These are phyloP conservation scores for Chaetomium sp. DNA, from an alignment of 2,329 filamentous ascomycete genomes.

Conservation along the genomic window DNA sequence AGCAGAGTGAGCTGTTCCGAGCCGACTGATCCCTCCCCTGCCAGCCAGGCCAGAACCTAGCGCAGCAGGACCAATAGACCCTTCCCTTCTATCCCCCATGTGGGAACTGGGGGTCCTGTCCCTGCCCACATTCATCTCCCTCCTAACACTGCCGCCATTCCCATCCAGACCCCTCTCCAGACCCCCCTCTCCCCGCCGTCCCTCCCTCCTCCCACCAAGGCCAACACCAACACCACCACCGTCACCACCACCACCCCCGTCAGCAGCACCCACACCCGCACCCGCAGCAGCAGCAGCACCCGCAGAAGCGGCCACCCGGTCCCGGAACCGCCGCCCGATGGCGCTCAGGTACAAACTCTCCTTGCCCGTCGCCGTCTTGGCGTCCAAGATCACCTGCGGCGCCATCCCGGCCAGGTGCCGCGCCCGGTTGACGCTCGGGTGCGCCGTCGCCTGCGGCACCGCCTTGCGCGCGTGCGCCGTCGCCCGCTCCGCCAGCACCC, in stretches of 20 bases:
- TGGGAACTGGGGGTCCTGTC: background rate
- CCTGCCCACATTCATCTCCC: conserved; percentile 7
- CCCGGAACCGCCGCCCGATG: conserved; percentile 54
- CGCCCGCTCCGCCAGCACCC: conserved; percentile 58
- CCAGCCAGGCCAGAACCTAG: background rate
- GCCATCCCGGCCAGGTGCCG: conserved; percentile 58
- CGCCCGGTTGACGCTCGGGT: conserved; percentile 60
- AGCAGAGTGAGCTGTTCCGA: background rate
- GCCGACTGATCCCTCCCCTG: background rate
- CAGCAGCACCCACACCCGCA: background rate
- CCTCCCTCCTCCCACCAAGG: no score
- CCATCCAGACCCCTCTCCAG: background rate
- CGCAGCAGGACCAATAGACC: background rate
- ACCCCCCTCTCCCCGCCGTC: background rate
- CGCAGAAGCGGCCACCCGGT: conserved; percentile 20
- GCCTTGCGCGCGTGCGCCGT: conserved; percentile 57
- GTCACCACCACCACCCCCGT: background rate
- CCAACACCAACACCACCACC: no score
- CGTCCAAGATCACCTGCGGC: conserved; percentile 73
- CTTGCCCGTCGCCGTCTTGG: conserved; percentile 74
- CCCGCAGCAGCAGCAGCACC: background rate
- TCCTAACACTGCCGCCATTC: background rate
- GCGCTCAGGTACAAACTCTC: conserved; percentile 74
- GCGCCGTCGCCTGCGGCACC: conserved; percentile 51
- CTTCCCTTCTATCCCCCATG: background rate